Evolutionary conservation across 306 rosid species (phyloP), one percentile per base, ranked within the genome.

Genomic region (Cajanus cajan): DNA sequence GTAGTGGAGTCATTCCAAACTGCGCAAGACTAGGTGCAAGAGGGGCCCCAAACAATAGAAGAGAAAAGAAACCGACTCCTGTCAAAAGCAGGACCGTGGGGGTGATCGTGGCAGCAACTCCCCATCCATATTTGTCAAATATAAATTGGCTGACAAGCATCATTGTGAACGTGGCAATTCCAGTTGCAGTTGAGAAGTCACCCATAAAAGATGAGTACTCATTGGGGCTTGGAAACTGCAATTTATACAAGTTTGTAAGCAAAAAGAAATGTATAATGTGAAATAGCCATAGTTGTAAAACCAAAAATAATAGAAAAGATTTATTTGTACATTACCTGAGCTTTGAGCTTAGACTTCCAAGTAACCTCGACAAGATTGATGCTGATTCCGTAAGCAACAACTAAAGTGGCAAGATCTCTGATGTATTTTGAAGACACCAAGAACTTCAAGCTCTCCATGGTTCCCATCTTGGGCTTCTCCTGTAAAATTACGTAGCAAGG

Each of bases 301-400:
- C 24, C 34, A 59, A 64, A 54, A 77, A 71, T 18, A 71, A 36
- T 67, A 78, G 22, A 73, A 52, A 64, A 36, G 45, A 64, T 55
- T 43, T 25, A 68, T 78, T 73, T 37, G 63, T 33, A 55, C 45
- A 62, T 72, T 78, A 94, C 98, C 93, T 94, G 97, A 51, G 98
- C 98, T 85, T 94, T 94, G 83, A 94, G 97, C 90, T 94, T 94
- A 16, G 98, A 94, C 85, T 94, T 94, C 98, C 97, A 94, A 11
- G 98, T 92, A 86, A 94, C 98, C 82, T 94, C 98, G 58, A 92
- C 97, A 19, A 94, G 93, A 83, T 94, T 94, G 68, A 94, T 94
- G 54, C 97, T 92, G 68, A 94, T 92, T 77, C 97, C 98, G 28
- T 94, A 94, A 19, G 97, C 98, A 79, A 94, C 98, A 75, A 94